These are phyloP conservation scores for Yarrowia porcina DNA, from an alignment of 805 yeast species.

Conservation along the genomic window DNA sequence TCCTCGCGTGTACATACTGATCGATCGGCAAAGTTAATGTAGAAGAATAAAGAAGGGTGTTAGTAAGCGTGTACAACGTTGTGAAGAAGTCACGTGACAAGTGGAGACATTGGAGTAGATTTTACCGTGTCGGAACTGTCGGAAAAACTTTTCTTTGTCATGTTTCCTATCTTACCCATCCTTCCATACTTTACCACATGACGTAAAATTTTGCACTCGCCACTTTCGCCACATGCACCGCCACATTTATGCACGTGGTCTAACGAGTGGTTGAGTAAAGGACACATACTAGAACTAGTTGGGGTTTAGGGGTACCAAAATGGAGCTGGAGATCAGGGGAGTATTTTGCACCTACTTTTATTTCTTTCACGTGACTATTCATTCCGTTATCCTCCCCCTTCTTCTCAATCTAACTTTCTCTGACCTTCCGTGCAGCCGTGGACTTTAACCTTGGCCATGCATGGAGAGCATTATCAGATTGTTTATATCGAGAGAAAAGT, in stretches of 20 bases:
- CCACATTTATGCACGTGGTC: constrained; percentile 1
- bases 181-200: too few relatives aligned
- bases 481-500: too few relatives aligned
- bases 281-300: too few relatives aligned
- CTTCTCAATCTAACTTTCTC: neutral
- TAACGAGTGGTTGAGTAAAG: too few relatives aligned
- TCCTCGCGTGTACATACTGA: too few relatives aligned
- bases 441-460: neutral
- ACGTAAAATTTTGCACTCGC: constrained; percentile 1
- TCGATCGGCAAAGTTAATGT: neutral
- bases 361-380: neutral
- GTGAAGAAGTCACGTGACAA: too few relatives aligned
- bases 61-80: too few relatives aligned
- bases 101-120: too few relatives aligned
- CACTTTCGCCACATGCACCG: constrained; percentile 10
- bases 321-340: neutral
- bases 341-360: too few relatives aligned
- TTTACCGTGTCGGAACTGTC: too few relatives aligned
- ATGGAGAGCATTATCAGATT: constrained; percentile 2
- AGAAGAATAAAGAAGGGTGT: neutral
- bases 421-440: constrained; percentile 11
- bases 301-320: neutral
- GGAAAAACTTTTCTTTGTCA: too few relatives aligned
- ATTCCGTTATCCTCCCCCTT: neutral
- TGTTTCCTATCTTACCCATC: too few relatives aligned